Conservation (phyloP, 495 filamentous ascomycete genomes). For the Neurospora tetraspora region DNA sequence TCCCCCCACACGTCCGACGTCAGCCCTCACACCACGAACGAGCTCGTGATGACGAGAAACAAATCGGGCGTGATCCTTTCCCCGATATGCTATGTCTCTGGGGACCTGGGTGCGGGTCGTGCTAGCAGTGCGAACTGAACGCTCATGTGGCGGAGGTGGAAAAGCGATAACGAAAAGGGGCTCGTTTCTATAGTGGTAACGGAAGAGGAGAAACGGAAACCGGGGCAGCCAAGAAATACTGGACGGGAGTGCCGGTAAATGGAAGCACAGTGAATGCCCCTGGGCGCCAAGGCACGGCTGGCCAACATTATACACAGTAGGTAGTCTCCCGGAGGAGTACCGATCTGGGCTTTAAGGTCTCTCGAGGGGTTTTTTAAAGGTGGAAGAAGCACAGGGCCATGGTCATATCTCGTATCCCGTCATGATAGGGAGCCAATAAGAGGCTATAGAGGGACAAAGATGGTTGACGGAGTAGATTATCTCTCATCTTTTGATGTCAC, state of each 20-base stretch:
- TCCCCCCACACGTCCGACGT: not conserved
- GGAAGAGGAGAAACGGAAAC: not conserved
- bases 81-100: not conserved
- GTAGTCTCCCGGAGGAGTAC: not conserved
- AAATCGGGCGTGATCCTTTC: not conserved
- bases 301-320: not conserved
- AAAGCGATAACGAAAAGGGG: not conserved
- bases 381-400: not conserved
- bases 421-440: not conserved
- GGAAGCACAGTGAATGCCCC: not conserved
- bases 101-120: not conserved
- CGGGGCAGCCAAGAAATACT: not conserved
- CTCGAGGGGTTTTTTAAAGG: not conserved
- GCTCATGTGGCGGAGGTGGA: not conserved
- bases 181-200: not conserved
- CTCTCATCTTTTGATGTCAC: not conserved
- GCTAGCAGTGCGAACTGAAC: not conserved
- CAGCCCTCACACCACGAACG: not conserved
- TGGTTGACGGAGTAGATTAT: not conserved
- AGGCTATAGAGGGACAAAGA: not conserved
- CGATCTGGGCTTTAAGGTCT: not conserved
- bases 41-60: not conserved
- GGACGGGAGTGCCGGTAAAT: not conserved
- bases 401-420: not conserved
- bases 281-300: not conserved